Evolutionary conservation across 2,329 filamentous ascomycete species (phyloP).

Genomic region (Calonectria henricotiae): DNA sequence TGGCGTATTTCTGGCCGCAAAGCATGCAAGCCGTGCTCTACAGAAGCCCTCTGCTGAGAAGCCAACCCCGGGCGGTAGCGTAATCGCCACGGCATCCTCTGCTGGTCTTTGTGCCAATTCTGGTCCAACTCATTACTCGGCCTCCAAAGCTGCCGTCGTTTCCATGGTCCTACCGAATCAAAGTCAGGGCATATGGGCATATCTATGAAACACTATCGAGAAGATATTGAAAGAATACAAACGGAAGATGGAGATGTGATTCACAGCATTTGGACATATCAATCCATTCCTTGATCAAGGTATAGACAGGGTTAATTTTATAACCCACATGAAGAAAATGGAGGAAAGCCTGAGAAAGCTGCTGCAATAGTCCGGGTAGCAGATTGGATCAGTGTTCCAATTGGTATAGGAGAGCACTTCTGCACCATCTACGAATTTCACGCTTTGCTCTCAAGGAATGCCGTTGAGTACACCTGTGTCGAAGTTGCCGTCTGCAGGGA

Average conservation of each 20-base stretch:
- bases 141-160: neutral
- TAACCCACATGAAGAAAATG: neutral
- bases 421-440: neutral
- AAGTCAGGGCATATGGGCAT: neutral
- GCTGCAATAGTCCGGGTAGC: neutral
- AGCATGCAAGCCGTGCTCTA: neutral
- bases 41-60: constrained; percentile 7
- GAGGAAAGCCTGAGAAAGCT: neutral
- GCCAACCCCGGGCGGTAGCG: neutral
- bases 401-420: neutral
- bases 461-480: neutral
- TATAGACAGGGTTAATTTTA: neutral
- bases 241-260: neutral
- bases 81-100: neutral
- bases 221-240: neutral
- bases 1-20: neutral
- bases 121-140: constrained; percentile 10
- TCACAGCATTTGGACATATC: neutral
- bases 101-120: neutral
- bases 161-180: neutral
- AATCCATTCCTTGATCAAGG: neutral
- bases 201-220: neutral
- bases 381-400: neutral
- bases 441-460: neutral
- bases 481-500: neutral